phyloP scores from a whole-genome alignment of 805 yeast species.

The Zygoascus flipseniorum region DNA sequence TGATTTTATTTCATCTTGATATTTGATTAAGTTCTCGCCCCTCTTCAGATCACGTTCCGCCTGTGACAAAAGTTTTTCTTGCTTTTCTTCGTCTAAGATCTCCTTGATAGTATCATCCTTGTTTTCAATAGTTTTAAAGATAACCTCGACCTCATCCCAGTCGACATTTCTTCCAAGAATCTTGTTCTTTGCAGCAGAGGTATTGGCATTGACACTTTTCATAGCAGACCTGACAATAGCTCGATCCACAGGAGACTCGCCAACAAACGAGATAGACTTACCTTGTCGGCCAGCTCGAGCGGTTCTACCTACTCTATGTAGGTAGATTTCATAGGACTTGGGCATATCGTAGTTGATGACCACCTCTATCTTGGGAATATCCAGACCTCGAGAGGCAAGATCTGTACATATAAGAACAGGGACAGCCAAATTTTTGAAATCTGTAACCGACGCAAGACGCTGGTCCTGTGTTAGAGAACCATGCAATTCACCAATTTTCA shows the following conservation, averaged over 20 bases:
- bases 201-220: conserved; percentile 47
- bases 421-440: conserved; percentile 72
- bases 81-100: conserved; percentile 77
- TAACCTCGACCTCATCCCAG: conserved; percentile 73
- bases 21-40: conserved; percentile 76
- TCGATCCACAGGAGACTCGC: conserved; percentile 83
- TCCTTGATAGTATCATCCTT: conserved; percentile 61
- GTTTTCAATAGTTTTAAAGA: conserved; percentile 50
- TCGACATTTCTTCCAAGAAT: conserved; percentile 81
- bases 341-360: conserved; percentile 97
- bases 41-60: conserved; percentile 89
- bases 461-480: conserved; percentile 83
- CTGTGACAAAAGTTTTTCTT: conserved; percentile 72
- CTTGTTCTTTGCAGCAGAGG: conserved; percentile 34
- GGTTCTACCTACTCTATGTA: conserved; percentile 98
- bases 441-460: conserved; percentile 74
- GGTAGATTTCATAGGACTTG: conserved; percentile 76
- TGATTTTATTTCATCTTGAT: conserved; percentile 71
- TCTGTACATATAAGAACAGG: conserved; percentile 94
- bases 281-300: conserved; percentile 99
- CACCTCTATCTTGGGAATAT: conserved; percentile 93
- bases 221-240: conserved; percentile 85
- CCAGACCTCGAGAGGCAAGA: conserved; percentile 97
- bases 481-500: conserved; percentile 72
- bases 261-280: conserved; percentile 85